Conservation (phyloP, 2,329 filamentous ascomycete species). For the Tolypocladium nubicola region DNA sequence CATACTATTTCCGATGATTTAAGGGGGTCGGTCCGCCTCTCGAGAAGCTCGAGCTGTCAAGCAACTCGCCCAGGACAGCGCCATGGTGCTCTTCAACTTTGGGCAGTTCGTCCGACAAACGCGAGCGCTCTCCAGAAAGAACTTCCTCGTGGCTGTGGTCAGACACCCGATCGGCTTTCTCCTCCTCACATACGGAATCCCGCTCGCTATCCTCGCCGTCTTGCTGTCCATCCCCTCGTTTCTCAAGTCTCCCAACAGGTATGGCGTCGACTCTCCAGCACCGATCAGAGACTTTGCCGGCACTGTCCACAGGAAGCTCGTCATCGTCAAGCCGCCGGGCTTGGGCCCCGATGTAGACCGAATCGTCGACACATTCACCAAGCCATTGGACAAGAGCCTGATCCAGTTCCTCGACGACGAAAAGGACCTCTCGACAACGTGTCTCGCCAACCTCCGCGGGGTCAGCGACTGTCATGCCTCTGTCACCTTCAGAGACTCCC, state of each 20-base stretch:
- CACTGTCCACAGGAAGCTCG: slow-evolving; percentile 11
- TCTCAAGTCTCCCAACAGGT: slow-evolving; percentile 3
- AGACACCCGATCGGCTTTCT: slow-evolving; percentile 8
- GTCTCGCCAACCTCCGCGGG: slow-evolving; percentile 14
- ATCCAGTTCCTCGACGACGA: slow-evolving; percentile 10
- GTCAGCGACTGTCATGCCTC: slow-evolving; percentile 17
- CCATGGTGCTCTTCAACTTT: neutral
- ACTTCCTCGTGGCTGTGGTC: slow-evolving; percentile 5
- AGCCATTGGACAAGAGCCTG: slow-evolving; percentile 7
- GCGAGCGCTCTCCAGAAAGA: slow-evolving; percentile 7
- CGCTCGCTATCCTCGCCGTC: slow-evolving; percentile 16
- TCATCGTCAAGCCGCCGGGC: slow-evolving; percentile 11
- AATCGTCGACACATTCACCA: slow-evolving; percentile 13
- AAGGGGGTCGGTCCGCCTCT: too few species aligned
- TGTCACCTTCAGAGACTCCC: slow-evolving; percentile 18
- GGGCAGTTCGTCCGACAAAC: slow-evolving; percentile 5
- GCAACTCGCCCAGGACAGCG: too few species aligned
- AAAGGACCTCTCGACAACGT: slow-evolving; percentile 7
- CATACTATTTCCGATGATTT: too few species aligned
- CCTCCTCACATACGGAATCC: slow-evolving; percentile 14
- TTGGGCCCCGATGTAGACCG: slow-evolving; percentile 13
- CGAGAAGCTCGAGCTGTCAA: too few species aligned
- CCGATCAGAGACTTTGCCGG: slow-evolving; percentile 11
- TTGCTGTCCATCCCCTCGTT: slow-evolving; percentile 16
- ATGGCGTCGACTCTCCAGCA: slow-evolving; percentile 8